Percentiles rank a stretch among this genome's conserved stretches.
Conservation (phyloP, 306 rosid species). For the Pterocarpus santalinus region DNA sequence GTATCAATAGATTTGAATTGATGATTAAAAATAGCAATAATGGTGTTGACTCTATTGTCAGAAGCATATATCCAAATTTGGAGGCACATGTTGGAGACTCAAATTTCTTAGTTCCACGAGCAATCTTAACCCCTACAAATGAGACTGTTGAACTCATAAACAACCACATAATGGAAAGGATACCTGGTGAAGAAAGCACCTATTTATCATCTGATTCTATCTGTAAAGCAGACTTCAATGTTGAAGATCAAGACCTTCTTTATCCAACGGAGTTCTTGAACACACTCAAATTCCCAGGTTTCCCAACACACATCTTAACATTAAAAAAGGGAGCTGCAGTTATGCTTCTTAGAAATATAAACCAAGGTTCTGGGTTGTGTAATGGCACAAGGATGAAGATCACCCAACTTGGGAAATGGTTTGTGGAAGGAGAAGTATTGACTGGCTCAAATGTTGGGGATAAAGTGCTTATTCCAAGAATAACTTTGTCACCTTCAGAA, state of each 20-base stretch:
- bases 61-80: neutral
- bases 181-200: neutral
- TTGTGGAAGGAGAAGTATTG: neutral
- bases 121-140: conserved; percentile 1
- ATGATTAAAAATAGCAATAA: neutral
- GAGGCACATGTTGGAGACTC: neutral
- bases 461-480: neutral
- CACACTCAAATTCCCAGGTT: neutral
- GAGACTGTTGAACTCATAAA: neutral
- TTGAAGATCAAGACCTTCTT: conserved; percentile 1
- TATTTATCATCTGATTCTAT: conserved; percentile 2
- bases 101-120: neutral
- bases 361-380: neutral
- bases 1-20: neutral
- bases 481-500: neutral
- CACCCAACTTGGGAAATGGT: neutral
- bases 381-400: conserved; percentile 16
- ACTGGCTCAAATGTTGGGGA: neutral
- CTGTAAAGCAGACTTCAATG: neutral
- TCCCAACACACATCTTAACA: neutral
- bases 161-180: neutral
- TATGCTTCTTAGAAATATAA: conserved; percentile 6
- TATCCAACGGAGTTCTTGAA: neutral
- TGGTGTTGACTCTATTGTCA: neutral
- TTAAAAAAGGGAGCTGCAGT: neutral